A percentile compares a stretch with the other conserved stretches of the same genome.
These are phyloP conservation scores for Hemisphaericaspora subhashii DNA, from an alignment of 1,139 yeast species.

Conservation along the genomic window DNA sequence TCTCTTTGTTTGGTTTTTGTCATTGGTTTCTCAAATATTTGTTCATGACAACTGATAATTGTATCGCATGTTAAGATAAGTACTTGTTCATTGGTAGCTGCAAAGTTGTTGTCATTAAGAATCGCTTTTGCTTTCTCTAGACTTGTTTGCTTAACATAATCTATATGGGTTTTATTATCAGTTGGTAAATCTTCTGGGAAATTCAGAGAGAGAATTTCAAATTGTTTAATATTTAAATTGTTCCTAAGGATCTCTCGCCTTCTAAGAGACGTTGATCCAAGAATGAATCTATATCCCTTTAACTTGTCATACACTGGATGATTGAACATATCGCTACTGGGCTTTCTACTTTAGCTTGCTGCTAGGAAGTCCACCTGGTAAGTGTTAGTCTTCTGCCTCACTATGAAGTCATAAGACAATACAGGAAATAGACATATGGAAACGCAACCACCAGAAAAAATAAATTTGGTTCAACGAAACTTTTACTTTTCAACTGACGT, in stretches of 20 bases:
- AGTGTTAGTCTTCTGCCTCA: too few species aligned
- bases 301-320: slow-evolving; percentile 32
- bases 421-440: too few species aligned
- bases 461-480: too few species aligned
- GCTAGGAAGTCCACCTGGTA: too few species aligned
- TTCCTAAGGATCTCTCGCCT: slow-evolving; percentile 61
- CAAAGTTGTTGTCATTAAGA: slow-evolving; percentile 30
- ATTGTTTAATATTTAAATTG: slow-evolving; percentile 55
- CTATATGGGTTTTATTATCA: slow-evolving; percentile 42
- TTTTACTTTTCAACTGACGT: too few species aligned
- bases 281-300: slow-evolving; percentile 40
- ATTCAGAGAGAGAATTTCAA: slow-evolving; percentile 51
- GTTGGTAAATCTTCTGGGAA: slow-evolving; percentile 79
- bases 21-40: slow-evolving; percentile 76
- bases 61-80: slow-evolving; percentile 79
- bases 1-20: slow-evolving; percentile 38
- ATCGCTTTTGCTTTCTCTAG: slow-evolving; percentile 59
- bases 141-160: slow-evolving; percentile 75
- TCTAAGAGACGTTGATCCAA: slow-evolving; percentile 87
- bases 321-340: slow-evolving; percentile 5
- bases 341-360: too few species aligned
- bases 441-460: too few species aligned
- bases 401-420: too few species aligned
- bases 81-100: slow-evolving; percentile 9
- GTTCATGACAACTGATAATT: slow-evolving; percentile 60